These are phyloP conservation scores for Vigna mungo DNA, from an alignment of 306 rosid genomes.

Conservation along the genomic window DNA sequence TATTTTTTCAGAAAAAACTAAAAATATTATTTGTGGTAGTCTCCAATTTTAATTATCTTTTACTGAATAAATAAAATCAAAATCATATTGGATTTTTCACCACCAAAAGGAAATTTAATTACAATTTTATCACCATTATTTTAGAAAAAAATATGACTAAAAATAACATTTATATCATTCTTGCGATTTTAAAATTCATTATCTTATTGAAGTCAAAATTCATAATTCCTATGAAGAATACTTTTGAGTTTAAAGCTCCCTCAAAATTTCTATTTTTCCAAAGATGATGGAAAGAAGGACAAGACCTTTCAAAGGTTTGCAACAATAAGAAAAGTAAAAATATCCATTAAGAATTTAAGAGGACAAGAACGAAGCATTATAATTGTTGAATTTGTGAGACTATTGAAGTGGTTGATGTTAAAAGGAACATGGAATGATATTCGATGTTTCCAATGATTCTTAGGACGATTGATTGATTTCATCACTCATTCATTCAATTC, in stretches of 20 bases:
- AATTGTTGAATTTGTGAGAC: too few species aligned
- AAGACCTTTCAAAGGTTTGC: background rate
- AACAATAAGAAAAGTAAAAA: background rate
- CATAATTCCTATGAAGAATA: background rate
- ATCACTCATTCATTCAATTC: background rate
- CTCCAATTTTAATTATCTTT: background rate
- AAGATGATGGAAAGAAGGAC: background rate
- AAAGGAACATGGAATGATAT: background rate
- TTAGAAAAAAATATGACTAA: background rate
- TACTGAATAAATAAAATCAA: background rate
- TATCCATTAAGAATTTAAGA: background rate
- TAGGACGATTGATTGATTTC: background rate
- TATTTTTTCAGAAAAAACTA: background rate
- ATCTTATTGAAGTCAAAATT: too few species aligned
- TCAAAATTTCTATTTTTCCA: background rate
- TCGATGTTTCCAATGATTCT: background rate
- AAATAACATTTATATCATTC: background rate
- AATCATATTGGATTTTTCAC: background rate
- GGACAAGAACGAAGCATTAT: background rate
- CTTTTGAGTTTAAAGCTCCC: background rate
- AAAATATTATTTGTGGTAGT: too few species aligned
- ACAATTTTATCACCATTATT: background rate
- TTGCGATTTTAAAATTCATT: background rate
- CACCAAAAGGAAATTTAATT: background rate
- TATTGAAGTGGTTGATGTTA: background rate